Base-by-base conservation (phyloP, 176 grass and related monocot genomes). In the Musa itinerans region DNA sequence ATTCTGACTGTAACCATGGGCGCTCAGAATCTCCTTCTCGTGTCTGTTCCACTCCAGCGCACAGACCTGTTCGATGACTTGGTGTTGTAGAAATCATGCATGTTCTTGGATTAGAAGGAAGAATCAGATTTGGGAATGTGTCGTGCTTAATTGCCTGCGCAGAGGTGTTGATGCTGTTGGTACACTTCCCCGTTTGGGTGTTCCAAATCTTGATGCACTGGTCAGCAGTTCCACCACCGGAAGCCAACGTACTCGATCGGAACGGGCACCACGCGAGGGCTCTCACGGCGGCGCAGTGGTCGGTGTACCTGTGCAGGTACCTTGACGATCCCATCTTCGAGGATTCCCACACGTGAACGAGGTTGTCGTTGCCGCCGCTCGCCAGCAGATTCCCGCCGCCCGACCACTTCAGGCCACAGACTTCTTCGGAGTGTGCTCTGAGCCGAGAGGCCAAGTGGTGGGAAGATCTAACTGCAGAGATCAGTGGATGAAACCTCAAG, bases 21-120 rank as follows among this genome's bases (percentile, higher is more conserved):
- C 83, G 61, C 78, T 85, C 17, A 85, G 61, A 48, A 85, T 85
- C 78, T 85, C 83, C 71, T 81, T 85, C 23, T 81, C 72, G 29
- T 81, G 73, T 73, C 63, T 81, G 78, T 81, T 85, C 83, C 83
- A 85, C 61, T 85, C 83, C 65, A 85, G 61, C 25, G 83, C 83
- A 58, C 78, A 80, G 20, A 85, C 73, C 83, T 85, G 27, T 64
- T 64, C 8, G 34, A 43, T 43, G 34, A 43, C 34, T 11, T 20
- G 50, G 14, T 43, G 34, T 43, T 43, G 3, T 43, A 43, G 34
- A 43, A 43, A 43, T 43, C 34, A 43, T 43, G 34, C 34, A 43
- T 43, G 34, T 43, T 43, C 4, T 6, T 43, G 34, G 34, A 43
- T 43, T 43, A 43, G 34, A 43, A 43, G 34, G 34, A 43, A 43